These are phyloP conservation scores for Quambalaria eucalypti DNA, from an alignment of 1,284 basidiomycete genomes.

Conservation along the genomic window DNA sequence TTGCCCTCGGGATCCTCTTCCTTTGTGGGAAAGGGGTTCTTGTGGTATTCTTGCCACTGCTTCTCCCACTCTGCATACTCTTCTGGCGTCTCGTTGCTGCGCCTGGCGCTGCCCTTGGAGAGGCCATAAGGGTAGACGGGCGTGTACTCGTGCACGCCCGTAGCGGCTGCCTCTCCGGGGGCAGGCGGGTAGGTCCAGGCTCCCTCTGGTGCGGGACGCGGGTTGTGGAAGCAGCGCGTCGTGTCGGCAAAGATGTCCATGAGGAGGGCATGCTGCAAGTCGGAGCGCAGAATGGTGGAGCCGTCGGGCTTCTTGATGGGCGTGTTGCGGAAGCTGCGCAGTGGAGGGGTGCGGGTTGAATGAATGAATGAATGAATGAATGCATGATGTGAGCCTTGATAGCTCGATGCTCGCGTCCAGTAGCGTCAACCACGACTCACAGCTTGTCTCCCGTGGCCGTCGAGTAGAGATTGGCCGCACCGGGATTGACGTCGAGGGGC, in stretches of 20 bases:
- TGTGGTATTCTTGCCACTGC: not conserved
- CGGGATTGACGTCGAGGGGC: not conserved
- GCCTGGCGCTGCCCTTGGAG: slow-evolving; percentile 29
- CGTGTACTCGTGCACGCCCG: slow-evolving; percentile 9
- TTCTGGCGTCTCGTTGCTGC: slow-evolving; percentile 26
- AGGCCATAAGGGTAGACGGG: slow-evolving; percentile 39
- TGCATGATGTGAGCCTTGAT: not conserved
- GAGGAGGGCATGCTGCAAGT: slow-evolving; percentile 77
- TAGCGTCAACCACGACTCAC: no score
- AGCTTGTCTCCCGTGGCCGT: not conserved
- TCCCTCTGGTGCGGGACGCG: slow-evolving; percentile 31
- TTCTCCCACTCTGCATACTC: slow-evolving; percentile 7
- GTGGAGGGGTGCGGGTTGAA: not conserved
- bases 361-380: not conserved
- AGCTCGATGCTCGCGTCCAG: not conserved
- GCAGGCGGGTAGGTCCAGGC: slow-evolving; percentile 12
- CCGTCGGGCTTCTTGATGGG: slow-evolving; percentile 45
- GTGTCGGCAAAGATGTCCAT: slow-evolving; percentile 65
- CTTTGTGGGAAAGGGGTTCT: not conserved
- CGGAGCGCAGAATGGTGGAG: slow-evolving; percentile 47
- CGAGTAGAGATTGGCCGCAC: slow-evolving; percentile 1
- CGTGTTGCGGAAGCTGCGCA: slow-evolving; percentile 21
- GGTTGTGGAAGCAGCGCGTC: slow-evolving; percentile 63
- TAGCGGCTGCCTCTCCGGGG: slow-evolving; percentile 8
- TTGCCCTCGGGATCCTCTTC: slow-evolving; percentile 2